A percentile compares a stretch with the other conserved stretches of the same genome.
Evolutionary conservation across 352 stramenopile species (phyloP).

Genomic region (Pythium phragmitis): DNA sequence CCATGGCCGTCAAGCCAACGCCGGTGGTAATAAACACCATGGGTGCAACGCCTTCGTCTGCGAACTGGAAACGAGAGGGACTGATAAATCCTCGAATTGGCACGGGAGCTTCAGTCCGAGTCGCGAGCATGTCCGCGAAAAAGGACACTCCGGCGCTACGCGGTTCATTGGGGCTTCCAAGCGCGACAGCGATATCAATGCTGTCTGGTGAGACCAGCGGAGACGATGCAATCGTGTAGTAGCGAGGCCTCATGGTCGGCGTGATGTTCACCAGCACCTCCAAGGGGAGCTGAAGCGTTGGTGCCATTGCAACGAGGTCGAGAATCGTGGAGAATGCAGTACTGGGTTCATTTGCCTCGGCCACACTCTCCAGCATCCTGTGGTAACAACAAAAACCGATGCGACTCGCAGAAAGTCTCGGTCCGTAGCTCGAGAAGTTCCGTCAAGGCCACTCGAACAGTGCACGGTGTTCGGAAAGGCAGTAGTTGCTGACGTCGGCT

Average conservation of each 20-base stretch:
- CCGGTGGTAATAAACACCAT: constrained; percentile 92
- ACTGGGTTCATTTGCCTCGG: constrained; percentile 66
- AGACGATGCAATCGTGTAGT: constrained; percentile 95
- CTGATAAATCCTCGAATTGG: constrained; percentile 88
- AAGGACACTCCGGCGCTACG: constrained; percentile 30
- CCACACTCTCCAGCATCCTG: constrained; percentile 37
- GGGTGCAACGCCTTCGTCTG: constrained; percentile 61
- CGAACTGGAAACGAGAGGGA: constrained; percentile 79
- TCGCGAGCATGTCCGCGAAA: constrained; percentile 25
- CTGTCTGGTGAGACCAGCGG: constrained; percentile 51
- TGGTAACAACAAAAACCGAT: constrained; percentile 43
- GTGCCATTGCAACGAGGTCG: constrained; percentile 70
- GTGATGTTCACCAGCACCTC: constrained; percentile 86
- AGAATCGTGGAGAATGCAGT: constrained; percentile 75
- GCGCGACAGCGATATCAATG: constrained; percentile 89
- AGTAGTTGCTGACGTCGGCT: constrained; percentile 29
- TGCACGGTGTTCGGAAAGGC: constrained; percentile 89
- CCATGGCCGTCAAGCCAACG: constrained; percentile 90
- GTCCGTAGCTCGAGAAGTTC: constrained; percentile 89
- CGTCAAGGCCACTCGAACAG: constrained; percentile 82
- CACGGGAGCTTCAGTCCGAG: constrained; percentile 7
- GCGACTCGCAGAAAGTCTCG: constrained; percentile 46
- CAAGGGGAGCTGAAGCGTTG: constrained; percentile 42
- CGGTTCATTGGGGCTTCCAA: constrained; percentile 57
- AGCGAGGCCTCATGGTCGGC: constrained; percentile 85